A percentile compares a stretch with the other conserved stretches of the same genome.
These are phyloP conservation scores for Kappamyces sp. DNA, from an alignment of 192 early-diverging fungal genomes.

Conservation along the genomic window DNA sequence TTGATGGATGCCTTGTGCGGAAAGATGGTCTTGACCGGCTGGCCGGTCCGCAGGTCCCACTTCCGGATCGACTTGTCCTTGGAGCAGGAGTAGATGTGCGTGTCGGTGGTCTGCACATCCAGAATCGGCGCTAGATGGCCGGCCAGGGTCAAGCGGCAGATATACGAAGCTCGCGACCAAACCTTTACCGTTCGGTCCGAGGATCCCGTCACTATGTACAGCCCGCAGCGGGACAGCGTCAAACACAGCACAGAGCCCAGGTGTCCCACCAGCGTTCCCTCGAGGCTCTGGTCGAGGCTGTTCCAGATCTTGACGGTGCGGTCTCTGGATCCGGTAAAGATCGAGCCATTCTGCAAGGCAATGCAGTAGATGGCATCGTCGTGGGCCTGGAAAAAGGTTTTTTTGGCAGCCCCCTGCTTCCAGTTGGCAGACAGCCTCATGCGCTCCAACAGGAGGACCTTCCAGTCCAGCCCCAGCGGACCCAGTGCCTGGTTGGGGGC, in stretches of 20 bases:
- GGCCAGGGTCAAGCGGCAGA: neutral
- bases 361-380: constrained; percentile 63
- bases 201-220: constrained; percentile 59
- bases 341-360: too few species aligned
- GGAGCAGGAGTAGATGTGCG: constrained; percentile 23
- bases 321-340: too few species aligned
- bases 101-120: constrained; percentile 20
- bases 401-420: too few species aligned
- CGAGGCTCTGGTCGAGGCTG: constrained; percentile 32
- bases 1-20: constrained; percentile 67
- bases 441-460: too few species aligned
- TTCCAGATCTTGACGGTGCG: constrained; percentile 60
- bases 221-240: constrained; percentile 46
- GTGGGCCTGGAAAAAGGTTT: constrained; percentile 37
- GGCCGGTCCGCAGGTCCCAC: constrained; percentile 60
- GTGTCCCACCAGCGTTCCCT: constrained; percentile 52
- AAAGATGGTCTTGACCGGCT: constrained; percentile 35
- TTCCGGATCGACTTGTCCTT: constrained; percentile 35
- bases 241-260: constrained; percentile 67
- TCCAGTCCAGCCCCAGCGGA: too few species aligned
- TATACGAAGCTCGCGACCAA: constrained; percentile 37
- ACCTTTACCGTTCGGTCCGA: constrained; percentile 67
- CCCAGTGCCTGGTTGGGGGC: too few species aligned
- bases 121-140: constrained; percentile 17
- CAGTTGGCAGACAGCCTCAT: too few species aligned